These are phyloP conservation scores for Scolecobasidium constrictum DNA, from an alignment of 2,329 filamentous ascomycete species.

Conservation along the genomic window DNA sequence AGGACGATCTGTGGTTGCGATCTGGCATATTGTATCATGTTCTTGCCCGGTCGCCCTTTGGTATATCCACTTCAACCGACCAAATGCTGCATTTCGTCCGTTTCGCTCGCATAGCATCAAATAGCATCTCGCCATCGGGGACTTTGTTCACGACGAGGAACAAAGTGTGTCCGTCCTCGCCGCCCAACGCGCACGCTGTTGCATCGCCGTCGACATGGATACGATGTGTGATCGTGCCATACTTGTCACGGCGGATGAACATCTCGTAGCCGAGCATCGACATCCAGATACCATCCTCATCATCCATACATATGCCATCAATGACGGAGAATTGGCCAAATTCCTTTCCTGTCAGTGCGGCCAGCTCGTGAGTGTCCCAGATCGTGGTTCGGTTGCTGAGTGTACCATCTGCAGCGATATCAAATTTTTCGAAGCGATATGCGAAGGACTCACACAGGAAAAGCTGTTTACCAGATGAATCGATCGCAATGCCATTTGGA, in stretches of 20 bases:
- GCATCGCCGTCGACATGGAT: constrained; percentile 1
- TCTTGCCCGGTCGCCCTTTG: too few relatives aligned
- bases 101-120: neutral
- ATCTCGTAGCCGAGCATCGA: neutral
- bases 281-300: neutral
- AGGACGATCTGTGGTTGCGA: too few relatives aligned
- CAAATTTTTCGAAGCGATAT: neutral
- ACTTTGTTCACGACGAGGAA: neutral
- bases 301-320: constrained; percentile 2
- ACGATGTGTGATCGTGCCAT: neutral
- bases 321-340: neutral
- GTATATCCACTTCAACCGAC: neutral
- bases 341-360: neutral
- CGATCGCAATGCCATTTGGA: constrained; percentile 1
- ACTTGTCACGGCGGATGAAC: constrained; percentile 1
- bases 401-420: neutral
- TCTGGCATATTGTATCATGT: too few relatives aligned
- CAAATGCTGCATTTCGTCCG: neutral
- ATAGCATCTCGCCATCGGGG: neutral
- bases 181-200: neutral
- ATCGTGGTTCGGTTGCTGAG: neutral
- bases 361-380: constrained; percentile 1
- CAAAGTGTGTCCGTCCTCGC: neutral
- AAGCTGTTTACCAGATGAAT: neutral
- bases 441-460: neutral